A percentile compares a stretch with the other conserved stretches of the same genome.
phyloP scores from a whole-genome alignment of 2,329 filamentous ascomycete genomes.

The Arthrocladium fulminans region DNA sequence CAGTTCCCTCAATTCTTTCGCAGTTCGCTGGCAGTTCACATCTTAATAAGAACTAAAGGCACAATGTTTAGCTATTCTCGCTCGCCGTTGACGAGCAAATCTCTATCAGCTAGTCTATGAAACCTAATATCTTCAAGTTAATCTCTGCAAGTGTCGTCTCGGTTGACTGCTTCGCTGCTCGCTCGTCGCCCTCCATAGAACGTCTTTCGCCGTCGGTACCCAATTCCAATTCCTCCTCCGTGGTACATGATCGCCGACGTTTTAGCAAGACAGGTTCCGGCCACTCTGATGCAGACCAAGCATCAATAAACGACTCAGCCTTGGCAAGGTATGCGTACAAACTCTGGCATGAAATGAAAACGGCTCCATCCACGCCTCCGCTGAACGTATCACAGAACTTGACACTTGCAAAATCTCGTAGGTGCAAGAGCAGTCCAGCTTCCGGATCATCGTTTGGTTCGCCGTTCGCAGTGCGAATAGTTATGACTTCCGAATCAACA shows the following conservation, averaged over 20 bases:
- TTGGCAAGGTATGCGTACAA: slow-evolving; percentile 13
- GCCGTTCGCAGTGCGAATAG: slow-evolving; percentile 24
- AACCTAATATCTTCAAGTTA: too few species aligned
- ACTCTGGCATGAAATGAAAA: slow-evolving; percentile 13
- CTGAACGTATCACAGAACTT: slow-evolving; percentile 11
- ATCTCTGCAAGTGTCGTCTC: too few species aligned
- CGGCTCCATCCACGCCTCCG: slow-evolving; percentile 11
- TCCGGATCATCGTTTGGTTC: slow-evolving; percentile 16
- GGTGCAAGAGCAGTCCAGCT: slow-evolving; percentile 19
- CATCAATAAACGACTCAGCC: too few species aligned
- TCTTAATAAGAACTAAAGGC: too few species aligned
- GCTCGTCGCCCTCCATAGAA: slow-evolving; percentile 12
- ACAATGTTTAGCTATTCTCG: too few species aligned
- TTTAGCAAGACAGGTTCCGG: slow-evolving; percentile 9
- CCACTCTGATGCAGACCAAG: too few species aligned
- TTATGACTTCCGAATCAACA: slow-evolving; percentile 15
- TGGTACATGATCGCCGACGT: slow-evolving; percentile 11
- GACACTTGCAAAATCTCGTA: slow-evolving; percentile 24
- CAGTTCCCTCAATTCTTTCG: too few species aligned
- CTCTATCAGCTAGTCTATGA: too few species aligned
- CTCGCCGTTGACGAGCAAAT: too few species aligned
- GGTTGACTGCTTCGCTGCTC: slow-evolving; percentile 2
- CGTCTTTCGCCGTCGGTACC: slow-evolving; percentile 9
- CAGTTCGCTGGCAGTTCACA: too few species aligned
- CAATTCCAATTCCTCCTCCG: slow-evolving; percentile 13